A percentile compares a stretch with the other conserved stretches of the same genome.
These are phyloP conservation scores for Trichosporon sp. DNA, from an alignment of 1,284 basidiomycete genomes.

Conservation along the genomic window DNA sequence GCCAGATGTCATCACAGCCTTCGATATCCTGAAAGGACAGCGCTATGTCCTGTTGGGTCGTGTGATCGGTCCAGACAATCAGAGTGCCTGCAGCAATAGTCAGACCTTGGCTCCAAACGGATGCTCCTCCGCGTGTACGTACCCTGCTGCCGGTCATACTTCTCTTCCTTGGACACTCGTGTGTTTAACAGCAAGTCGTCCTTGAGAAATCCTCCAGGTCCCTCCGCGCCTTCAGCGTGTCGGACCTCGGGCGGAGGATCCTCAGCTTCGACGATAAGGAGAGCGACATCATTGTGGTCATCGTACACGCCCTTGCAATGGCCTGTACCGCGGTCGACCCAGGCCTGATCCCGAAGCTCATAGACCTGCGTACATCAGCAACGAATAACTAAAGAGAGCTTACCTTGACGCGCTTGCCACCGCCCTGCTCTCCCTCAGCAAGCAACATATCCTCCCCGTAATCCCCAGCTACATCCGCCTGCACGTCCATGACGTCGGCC, in stretches of 20 bases:
- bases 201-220: slow-evolving; percentile 44
- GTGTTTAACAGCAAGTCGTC: slow-evolving; percentile 42
- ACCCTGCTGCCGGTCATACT: slow-evolving; percentile 91
- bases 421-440: slow-evolving; percentile 10
- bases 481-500: slow-evolving; percentile 19
- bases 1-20: slow-evolving; percentile 95
- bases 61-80: slow-evolving; percentile 96
- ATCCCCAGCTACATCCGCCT: slow-evolving; percentile 15
- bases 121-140: slow-evolving; percentile 31
- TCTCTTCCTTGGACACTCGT: slow-evolving; percentile 60
- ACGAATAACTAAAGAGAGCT: not conserved
- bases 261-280: slow-evolving; percentile 79
- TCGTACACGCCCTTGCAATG: slow-evolving; percentile 85
- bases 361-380: slow-evolving; percentile 63
- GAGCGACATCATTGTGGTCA: slow-evolving; percentile 68
- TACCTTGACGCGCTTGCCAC: slow-evolving; percentile 29
- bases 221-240: slow-evolving; percentile 27
- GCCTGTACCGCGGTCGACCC: slow-evolving; percentile 91
- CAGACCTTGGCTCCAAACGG: not conserved
- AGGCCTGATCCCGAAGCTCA: slow-evolving; percentile 77
- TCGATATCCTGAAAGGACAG: slow-evolving; percentile 95
- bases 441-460: slow-evolving; percentile 14
- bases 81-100: slow-evolving; percentile 67
- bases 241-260: slow-evolving; percentile 60
- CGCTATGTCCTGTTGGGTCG: slow-evolving; percentile 85